Evolutionary conservation across 2,329 filamentous ascomycete genomes (phyloP).

Genomic region (Neurospora sp.): DNA sequence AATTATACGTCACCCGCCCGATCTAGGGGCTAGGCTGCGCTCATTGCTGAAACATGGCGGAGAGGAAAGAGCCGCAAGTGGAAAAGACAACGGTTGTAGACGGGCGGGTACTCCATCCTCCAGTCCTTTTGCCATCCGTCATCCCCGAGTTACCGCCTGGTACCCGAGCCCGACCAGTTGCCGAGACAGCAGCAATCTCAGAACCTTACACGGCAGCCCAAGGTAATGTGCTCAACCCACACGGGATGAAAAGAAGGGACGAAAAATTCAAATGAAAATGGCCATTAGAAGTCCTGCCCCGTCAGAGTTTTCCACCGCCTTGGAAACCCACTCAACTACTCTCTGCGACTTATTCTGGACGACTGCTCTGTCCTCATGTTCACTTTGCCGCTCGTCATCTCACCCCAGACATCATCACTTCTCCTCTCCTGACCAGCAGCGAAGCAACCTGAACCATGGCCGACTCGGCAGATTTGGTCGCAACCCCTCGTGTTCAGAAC

Average conservation of each 20-base stretch:
- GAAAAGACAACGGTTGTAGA: background rate
- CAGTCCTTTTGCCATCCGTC: background rate
- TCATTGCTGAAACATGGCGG: background rate
- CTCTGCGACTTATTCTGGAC: background rate
- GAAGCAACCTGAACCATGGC: background rate
- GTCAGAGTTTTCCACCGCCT: background rate
- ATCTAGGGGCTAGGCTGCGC: background rate
- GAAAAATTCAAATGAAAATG: background rate
- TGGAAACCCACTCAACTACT: background rate
- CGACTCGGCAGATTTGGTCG: background rate
- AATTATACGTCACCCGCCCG: background rate
- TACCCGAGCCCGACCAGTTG: background rate
- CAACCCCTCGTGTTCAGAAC: background rate
- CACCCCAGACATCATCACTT: background rate
- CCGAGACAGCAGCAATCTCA: background rate
- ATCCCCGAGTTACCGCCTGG: background rate
- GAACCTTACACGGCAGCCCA: background rate
- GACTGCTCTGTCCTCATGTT: background rate
- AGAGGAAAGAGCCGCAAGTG: background rate
- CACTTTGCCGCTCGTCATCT: background rate
- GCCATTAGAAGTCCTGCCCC: background rate
- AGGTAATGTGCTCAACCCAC: background rate
- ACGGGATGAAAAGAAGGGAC: background rate
- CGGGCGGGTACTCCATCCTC: too few relatives aligned
- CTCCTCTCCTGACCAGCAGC: background rate